Evolutionary conservation across 2,329 filamentous ascomycete genomes (phyloP), one percentile per base, ranked within the genome.

Genomic region (Thielaviopsis ethacetica): DNA sequence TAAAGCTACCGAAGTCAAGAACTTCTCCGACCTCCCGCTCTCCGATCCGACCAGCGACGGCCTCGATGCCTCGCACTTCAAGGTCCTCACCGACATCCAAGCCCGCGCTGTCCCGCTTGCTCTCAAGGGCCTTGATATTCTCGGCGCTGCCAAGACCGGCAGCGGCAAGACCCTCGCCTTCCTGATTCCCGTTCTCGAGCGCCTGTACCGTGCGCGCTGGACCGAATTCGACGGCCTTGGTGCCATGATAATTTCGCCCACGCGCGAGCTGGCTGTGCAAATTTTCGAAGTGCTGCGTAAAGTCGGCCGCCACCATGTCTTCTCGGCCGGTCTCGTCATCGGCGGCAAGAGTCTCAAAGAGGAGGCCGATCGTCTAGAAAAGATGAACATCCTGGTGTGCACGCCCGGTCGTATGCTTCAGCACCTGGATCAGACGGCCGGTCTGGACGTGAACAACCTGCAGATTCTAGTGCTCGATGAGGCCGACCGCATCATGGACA

Each of bases 341-440:
- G 93, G 93, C 49, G 93, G 93, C 49, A 95, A 95, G 76, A 91
- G 81, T 68, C 68, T 96, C 66, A 84, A 87, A 67, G 91, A 96
- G 66, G 82, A 98, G 72, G 83, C 88, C 24, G 88, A 94, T 65
- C 80, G 91, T 38, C 69, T 98, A 62, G 81, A 82, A 2, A 82
- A 89, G 63, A 97, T 98, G 91, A 98, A 97, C 68, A 97, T 98
- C 54, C 73, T 98, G 26, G 89, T 98, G 10, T 95, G 91, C 67
- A 98, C 93, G 1, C 93, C 93, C 0, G 93, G 93, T 1, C 82
- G 93, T 41, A 95, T 98, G 79, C 73, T 97, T 65, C 93, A 98
- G 71, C 93, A 98, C 70, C 76, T 98, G 66, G 91, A 95, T 67
- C 91, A 96, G 74, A 97, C 91, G 0, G 88, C 89, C 0, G 83